Conservation (phyloP, 805 yeast genomes). For the Spathaspora sp. region DNA sequence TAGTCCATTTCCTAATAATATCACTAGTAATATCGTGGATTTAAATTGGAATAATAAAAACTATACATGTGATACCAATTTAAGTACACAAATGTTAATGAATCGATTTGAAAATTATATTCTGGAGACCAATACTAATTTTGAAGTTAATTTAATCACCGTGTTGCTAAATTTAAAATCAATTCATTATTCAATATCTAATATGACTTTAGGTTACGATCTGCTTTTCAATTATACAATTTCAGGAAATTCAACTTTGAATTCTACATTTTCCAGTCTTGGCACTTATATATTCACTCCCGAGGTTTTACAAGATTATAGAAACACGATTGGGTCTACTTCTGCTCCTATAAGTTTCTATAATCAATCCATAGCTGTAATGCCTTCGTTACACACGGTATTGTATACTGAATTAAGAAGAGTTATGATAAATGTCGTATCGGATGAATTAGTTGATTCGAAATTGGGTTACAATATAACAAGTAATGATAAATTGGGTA, state of each 20-base stretch:
- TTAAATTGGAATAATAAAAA: conserved; percentile 24
- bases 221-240: background rate
- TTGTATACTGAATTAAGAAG: conserved; percentile 25
- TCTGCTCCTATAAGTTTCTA: conserved; percentile 12
- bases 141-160: conserved; percentile 31
- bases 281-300: conserved; percentile 26
- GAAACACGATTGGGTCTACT: background rate
- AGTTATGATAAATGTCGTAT: conserved; percentile 21
- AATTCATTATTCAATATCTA: conserved; percentile 3
- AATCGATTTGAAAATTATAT: conserved; percentile 15
- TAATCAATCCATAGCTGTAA: conserved; percentile 15
- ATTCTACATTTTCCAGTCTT: conserved; percentile 18
- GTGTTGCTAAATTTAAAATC: conserved; percentile 16
- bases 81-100: conserved; percentile 23
- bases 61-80: conserved; percentile 26
- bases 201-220: conserved; percentile 5
- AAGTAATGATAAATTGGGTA: conserved; percentile 13
- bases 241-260: conserved; percentile 27
- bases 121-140: conserved; percentile 25
- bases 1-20: conserved; percentile 31
- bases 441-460: conserved; percentile 16
- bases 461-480: conserved; percentile 19
- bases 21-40: conserved; percentile 8
- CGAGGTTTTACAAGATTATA: conserved; percentile 13
- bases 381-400: conserved; percentile 27